Conservation (phyloP, 768 basidiomycete genomes). For the Tephrocybe sp. region DNA sequence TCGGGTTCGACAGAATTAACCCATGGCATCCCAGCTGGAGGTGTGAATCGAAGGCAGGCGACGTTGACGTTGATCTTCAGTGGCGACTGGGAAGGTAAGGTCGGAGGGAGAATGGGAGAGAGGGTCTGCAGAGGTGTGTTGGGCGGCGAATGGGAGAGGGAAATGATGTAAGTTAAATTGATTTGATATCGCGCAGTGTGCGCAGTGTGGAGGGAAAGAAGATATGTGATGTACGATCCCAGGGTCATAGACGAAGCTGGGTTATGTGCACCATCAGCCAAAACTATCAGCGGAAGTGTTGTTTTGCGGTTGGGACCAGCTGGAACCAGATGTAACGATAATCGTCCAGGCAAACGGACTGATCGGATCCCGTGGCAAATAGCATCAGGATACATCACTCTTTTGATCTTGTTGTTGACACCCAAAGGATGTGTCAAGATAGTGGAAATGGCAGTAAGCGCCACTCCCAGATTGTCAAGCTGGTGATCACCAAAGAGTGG, state of each 20-base stretch:
- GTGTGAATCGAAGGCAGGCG: conserved; percentile 62
- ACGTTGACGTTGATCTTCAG: conserved; percentile 39
- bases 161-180: conserved; percentile 70
- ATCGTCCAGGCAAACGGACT: conserved; percentile 78
- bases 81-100: conserved; percentile 23
- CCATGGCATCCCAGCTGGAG: conserved; percentile 95
- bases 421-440: conserved; percentile 43
- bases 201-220: conserved; percentile 32
- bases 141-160: conserved; percentile 82
- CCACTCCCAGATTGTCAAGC: conserved; percentile 75
- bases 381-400: conserved; percentile 44
- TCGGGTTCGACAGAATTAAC: conserved; percentile 58
- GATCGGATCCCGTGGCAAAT: conserved; percentile 58
- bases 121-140: conserved; percentile 77
- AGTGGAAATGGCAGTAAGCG: conserved; percentile 58
- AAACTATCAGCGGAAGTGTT: conserved; percentile 35
- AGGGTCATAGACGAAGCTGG: conserved; percentile 38
- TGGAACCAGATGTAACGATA: conserved; percentile 59
- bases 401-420: conserved; percentile 20
- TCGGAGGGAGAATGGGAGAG: conserved; percentile 55
- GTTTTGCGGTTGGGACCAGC: conserved; percentile 1
- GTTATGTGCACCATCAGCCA: conserved; percentile 83
- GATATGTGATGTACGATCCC: conserved; percentile 56
- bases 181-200: conserved; percentile 52
- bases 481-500: conserved; percentile 83